Evolutionary conservation across 768 basidiomycete species (phyloP).

Genomic region (Amanita molliuscula): DNA sequence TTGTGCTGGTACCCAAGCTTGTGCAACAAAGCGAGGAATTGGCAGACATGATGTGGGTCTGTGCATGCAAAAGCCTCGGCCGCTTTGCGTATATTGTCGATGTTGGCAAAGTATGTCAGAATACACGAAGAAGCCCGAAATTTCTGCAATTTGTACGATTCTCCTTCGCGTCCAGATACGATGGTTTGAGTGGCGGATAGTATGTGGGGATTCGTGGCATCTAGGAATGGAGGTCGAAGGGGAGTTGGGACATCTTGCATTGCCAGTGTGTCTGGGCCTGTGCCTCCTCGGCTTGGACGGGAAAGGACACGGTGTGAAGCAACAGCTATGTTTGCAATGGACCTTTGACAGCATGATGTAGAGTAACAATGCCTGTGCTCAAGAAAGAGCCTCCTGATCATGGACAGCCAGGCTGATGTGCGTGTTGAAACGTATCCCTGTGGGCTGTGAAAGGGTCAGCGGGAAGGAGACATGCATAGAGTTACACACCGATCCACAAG

Average conservation of each 20-base stretch:
- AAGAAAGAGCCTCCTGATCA: slow-evolving; percentile 57
- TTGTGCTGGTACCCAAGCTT: slow-evolving; percentile 38
- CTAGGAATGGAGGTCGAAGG: not conserved
- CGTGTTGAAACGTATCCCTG: slow-evolving; percentile 10
- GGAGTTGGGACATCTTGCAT: not conserved
- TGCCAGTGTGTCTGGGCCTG: not conserved
- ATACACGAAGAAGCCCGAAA: slow-evolving; percentile 13
- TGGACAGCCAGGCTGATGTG: slow-evolving; percentile 64
- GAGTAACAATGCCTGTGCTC: slow-evolving; percentile 37
- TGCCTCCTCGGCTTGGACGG: not conserved
- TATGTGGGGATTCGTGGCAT: not conserved
- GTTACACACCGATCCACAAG: slow-evolving; percentile 3
- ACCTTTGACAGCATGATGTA: slow-evolving; percentile 9
- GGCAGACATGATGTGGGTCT: slow-evolving; percentile 28
- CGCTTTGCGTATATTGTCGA: slow-evolving; percentile 20
- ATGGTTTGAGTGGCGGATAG: not conserved
- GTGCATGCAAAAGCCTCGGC: slow-evolving; percentile 23
- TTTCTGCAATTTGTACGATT: slow-evolving; percentile 7
- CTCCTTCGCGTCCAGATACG: not conserved
- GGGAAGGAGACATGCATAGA: not conserved
- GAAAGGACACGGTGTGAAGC: not conserved
- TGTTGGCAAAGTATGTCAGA: slow-evolving; percentile 19
- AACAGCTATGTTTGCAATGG: not conserved
- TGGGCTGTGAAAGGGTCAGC: not conserved
- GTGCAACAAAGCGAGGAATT: slow-evolving; percentile 37